phyloP scores from a whole-genome alignment of 176 grass and related monocot species.

The Bolboschoenus planiculmis region DNA sequence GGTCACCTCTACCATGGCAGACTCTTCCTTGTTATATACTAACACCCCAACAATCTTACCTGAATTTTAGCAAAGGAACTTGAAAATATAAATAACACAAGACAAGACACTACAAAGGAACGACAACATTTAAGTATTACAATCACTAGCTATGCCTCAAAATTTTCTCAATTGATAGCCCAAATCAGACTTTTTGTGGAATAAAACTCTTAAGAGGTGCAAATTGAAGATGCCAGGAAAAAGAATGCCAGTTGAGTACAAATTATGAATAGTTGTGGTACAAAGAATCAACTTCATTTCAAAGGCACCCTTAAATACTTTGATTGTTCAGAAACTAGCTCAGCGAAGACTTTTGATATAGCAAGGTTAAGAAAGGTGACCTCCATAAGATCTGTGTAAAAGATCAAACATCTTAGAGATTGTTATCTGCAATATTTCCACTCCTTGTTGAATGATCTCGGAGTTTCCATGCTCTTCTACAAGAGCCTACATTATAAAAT shows the following conservation, averaged over 20 bases:
- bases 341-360: not conserved
- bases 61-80: constrained; percentile 14
- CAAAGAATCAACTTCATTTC: not conserved
- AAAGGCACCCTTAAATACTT: not conserved
- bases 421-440: constrained; percentile 55
- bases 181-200: not conserved
- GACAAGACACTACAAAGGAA: not conserved
- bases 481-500: constrained; percentile 40
- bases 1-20: constrained; percentile 44
- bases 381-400: constrained; percentile 52
- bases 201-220: not conserved
- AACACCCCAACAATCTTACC: constrained; percentile 74
- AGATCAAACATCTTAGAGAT: constrained; percentile 63
- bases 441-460: constrained; percentile 54
- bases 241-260: not conserved
- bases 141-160: not conserved
- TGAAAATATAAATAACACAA: not conserved
- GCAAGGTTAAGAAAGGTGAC: constrained; percentile 22
- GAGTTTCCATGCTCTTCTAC: constrained; percentile 52
- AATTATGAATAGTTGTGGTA: not conserved
- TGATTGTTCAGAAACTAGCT: not conserved
- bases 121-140: not conserved
- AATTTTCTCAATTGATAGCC: not conserved
- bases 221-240: not conserved
- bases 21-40: constrained; percentile 43